phyloP scores from a whole-genome alignment of 2,329 filamentous ascomycete genomes.

The Aspergillus floridensis region DNA sequence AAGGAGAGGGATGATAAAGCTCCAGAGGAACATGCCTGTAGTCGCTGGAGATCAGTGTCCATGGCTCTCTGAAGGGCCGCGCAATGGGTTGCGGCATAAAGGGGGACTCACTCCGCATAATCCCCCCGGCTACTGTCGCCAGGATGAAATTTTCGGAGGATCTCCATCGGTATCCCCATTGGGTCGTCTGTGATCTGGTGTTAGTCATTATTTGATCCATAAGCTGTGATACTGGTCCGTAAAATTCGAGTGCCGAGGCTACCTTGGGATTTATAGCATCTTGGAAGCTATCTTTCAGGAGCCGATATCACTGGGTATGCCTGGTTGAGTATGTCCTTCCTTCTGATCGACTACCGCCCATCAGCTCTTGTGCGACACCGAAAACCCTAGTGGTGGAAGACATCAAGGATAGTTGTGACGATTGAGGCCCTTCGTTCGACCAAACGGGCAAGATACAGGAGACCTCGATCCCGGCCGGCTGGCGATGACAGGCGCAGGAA shows the following conservation, averaged over 20 bases:
- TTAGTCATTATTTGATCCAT: background rate
- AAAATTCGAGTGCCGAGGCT: background rate
- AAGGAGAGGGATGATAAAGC: conserved; percentile 22
- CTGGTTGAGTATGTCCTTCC: background rate
- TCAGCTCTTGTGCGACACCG: background rate
- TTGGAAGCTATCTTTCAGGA: background rate
- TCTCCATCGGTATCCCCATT: conserved; percentile 17
- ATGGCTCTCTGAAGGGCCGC: background rate
- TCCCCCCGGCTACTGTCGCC: conserved; percentile 16
- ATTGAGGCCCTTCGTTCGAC: background rate
- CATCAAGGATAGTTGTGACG: background rate
- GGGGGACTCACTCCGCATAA: conserved; percentile 17
- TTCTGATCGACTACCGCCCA: background rate
- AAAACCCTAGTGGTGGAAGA: background rate
- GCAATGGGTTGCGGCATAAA: background rate
- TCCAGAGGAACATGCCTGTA: conserved; percentile 21
- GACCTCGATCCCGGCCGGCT: background rate
- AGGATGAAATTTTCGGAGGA: conserved; percentile 21
- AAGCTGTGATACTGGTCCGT: background rate
- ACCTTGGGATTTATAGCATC: background rate
- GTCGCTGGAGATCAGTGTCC: background rate
- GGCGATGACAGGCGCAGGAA: background rate
- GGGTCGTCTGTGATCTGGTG: background rate
- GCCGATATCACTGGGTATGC: background rate
- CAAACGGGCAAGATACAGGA: background rate